These are phyloP conservation scores for Botryosphaeria dothidea DNA, from an alignment of 2,329 filamentous ascomycete species.

Conservation along the genomic window DNA sequence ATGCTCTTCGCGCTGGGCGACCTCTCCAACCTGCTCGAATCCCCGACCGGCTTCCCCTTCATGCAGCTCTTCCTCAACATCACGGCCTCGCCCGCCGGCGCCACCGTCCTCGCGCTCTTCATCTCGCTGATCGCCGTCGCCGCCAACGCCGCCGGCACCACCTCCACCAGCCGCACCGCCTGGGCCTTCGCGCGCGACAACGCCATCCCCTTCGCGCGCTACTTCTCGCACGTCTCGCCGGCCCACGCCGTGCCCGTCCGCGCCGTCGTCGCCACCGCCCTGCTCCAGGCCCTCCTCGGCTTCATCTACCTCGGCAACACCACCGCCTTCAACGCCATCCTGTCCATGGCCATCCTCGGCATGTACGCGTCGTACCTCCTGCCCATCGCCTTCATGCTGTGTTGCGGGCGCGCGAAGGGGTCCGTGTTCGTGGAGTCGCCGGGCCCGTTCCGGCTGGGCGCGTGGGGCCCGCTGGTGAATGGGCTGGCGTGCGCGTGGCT, in stretches of 20 bases:
- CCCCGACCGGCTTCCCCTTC: slow-evolving; percentile 46
- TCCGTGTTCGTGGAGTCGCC: slow-evolving; percentile 6
- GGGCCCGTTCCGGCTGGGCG: slow-evolving; percentile 32
- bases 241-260: slow-evolving; percentile 34
- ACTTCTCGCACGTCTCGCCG: slow-evolving; percentile 38
- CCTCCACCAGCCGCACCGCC: slow-evolving; percentile 40
- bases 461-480: slow-evolving; percentile 41
- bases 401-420: slow-evolving; percentile 36
- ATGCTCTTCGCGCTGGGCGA: slow-evolving; percentile 48
- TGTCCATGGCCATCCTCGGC: slow-evolving; percentile 46
- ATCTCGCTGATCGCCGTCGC: slow-evolving; percentile 28
- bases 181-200: slow-evolving; percentile 45
- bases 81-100: slow-evolving; percentile 27
- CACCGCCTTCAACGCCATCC: slow-evolving; percentile 45
- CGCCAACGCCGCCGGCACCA: slow-evolving; percentile 34
- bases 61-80: slow-evolving; percentile 43
- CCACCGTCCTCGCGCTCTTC: slow-evolving; percentile 34
- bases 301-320: slow-evolving; percentile 46
- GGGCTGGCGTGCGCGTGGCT: slow-evolving; percentile 48
- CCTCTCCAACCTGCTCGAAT: slow-evolving; percentile 40
- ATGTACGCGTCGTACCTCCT: slow-evolving; percentile 48
- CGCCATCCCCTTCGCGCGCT: slow-evolving; percentile 38
- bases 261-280: slow-evolving; percentile 30
- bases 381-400: slow-evolving; percentile 41
- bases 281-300: slow-evolving; percentile 31